A percentile compares a stretch with the other conserved stretches of the same genome.
Evolutionary conservation across 192 early-diverging fungal species (phyloP).

Genomic region (Coemansia sp.): DNA sequence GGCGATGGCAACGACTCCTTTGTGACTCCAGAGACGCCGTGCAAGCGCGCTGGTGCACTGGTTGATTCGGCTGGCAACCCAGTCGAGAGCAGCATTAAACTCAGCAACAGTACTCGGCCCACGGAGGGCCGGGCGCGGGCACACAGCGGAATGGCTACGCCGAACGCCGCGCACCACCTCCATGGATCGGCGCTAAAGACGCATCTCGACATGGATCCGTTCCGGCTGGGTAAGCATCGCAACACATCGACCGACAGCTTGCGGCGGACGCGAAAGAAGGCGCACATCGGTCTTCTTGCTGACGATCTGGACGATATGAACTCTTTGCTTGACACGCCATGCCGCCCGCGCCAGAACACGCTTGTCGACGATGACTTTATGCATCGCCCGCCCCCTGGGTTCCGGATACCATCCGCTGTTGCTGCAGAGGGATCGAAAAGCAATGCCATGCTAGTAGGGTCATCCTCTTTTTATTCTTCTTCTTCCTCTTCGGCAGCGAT

Average conservation of each 20-base stretch:
- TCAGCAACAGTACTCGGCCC: not conserved
- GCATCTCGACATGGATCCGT: conserved; percentile 22
- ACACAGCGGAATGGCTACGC: conserved; percentile 8
- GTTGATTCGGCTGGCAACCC: conserved; percentile 7
- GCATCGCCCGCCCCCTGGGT: conserved; percentile 30
- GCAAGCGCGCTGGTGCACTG: conserved; percentile 25
- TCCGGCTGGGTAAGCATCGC: conserved; percentile 51
- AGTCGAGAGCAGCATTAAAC: not conserved
- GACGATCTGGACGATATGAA: conserved; percentile 12
- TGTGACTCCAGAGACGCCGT: conserved; percentile 50
- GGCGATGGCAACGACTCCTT: conserved; percentile 6
- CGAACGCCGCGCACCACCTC: conserved; percentile 1
- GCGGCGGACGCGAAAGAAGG: conserved; percentile 45
- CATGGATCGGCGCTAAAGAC: conserved; percentile 11
- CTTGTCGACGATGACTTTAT: conserved; percentile 44
- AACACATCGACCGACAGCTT: conserved; percentile 47
- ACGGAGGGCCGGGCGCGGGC: not conserved
- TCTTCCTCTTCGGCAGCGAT: not conserved
- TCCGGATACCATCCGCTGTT: conserved; percentile 27
- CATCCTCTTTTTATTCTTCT: not conserved
- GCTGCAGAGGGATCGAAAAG: not conserved
- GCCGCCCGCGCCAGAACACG: conserved; percentile 49
- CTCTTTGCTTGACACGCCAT: conserved; percentile 36
- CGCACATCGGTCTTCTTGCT: conserved; percentile 29
- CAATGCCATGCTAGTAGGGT: not conserved